Conservation (phyloP, 345 rosid genomes). For the Iberis pinnata region DNA sequence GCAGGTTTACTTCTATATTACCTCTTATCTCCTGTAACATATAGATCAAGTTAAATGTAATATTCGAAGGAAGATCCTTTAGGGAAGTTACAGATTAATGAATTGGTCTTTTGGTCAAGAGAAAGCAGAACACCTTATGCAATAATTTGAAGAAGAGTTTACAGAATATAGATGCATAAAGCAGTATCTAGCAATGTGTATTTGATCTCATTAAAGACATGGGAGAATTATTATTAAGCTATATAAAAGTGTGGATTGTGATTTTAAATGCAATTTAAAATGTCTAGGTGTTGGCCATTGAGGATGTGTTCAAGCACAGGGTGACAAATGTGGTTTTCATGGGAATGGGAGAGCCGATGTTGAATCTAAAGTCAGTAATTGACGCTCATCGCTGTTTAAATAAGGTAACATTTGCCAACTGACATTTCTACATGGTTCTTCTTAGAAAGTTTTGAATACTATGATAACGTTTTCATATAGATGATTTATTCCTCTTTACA, state of each 20-base stretch:
- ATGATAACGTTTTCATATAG: not conserved
- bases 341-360: conserved; percentile 99
- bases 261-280: conserved; percentile 3
- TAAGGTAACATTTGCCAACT: conserved; percentile 44
- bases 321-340: conserved; percentile 95
- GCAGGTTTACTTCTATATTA: conserved; percentile 45
- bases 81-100: not conserved
- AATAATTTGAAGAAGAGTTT: not conserved
- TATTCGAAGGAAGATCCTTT: not conserved
- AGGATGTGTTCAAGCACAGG: conserved; percentile 79
- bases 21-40: conserved; percentile 16
- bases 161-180: not conserved
- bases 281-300: conserved; percentile 76
- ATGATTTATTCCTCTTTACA: not conserved
- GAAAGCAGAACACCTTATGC: conserved; percentile 4
- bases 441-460: not conserved
- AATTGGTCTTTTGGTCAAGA: conserved; percentile 4
- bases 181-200: not conserved
- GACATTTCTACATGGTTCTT: not conserved
- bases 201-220: not conserved
- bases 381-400: conserved; percentile 89
- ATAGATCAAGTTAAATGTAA: conserved; percentile 5
- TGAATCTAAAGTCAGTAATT: conserved; percentile 83
- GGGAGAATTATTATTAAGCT: not conserved
- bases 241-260: not conserved